Evolutionary conservation across 495 filamentous ascomycete genomes (phyloP), one percentile per base, ranked within the genome.

Genomic region (Xylaria castorea): DNA sequence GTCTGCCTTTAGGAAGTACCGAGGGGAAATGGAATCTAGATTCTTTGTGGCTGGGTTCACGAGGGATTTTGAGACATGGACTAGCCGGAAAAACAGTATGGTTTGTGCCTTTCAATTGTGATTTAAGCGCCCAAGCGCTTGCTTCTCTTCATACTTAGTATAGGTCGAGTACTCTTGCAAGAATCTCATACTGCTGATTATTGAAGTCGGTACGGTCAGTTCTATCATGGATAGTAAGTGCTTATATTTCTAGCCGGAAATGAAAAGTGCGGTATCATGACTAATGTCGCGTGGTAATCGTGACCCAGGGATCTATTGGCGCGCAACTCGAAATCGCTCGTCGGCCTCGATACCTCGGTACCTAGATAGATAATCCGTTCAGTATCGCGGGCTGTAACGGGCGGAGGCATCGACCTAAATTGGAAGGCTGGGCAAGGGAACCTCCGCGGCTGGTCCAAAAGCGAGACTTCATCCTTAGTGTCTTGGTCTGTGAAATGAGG

Each of bases 61-160:
- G 58, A 61, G 55, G 40, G 40, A 12, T 4, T 30, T 42, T 65
- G 14, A 65, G 63, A 66, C 63, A 66, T 1, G 14, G 40, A n/a
- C 27, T 48, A 25, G 22, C 12, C 1, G 58, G 58, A 6, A 32
- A 22, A 38, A 12, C 34, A 8, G 34, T 34, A 36, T 42, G 30
- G 25, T 7, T 38, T 1, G 27, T 48, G 25, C 27, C 42, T 66
- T 18, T n/a, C 27, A 27, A 32, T 66, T 34, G 6, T 20, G 40
- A 34, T 66, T 9, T 20, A 4, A 34, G 44, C 38, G 22, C 61
- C 38, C 38, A 46, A 12, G 25, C 27, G 6, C 18, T 9, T 38
- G n/a, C 34, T 44, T 42, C 18, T 44, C 46, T 16, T 57, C 53
- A 32, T 55, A 12, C 27, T 3, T 0, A 57, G 11, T 12, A 36